Conservation (phyloP, 495 filamentous ascomycete genomes). For the Aspergillus panamensis region DNA sequence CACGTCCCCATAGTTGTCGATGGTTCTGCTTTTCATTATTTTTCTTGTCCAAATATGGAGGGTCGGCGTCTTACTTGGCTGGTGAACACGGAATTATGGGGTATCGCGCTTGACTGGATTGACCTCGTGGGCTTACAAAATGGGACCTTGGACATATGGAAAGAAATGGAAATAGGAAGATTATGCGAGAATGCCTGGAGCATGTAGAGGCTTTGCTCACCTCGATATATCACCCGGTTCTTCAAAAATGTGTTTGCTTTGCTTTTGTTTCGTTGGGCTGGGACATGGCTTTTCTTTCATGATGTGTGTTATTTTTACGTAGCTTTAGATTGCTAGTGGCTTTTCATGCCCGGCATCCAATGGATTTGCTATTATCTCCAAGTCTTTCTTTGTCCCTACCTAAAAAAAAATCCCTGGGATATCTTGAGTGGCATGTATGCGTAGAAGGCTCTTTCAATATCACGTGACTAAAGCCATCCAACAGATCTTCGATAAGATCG, state of each 20-base stretch:
- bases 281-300: not conserved
- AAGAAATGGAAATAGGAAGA: slow-evolving; percentile 21
- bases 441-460: no score
- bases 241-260: slow-evolving; percentile 29
- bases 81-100: slow-evolving; percentile 18
- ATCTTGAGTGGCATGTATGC: no score
- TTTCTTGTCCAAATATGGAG: slow-evolving; percentile 22
- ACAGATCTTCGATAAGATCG: no score
- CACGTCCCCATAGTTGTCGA: slow-evolving; percentile 23
- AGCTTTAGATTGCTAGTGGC: slow-evolving; percentile 8
- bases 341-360: not conserved
- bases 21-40: slow-evolving; percentile 27
- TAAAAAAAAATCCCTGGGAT: no score
- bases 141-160: slow-evolving; percentile 29
- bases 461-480: no score
- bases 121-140: slow-evolving; percentile 22
- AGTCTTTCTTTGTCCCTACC: no score
- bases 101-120: slow-evolving; percentile 19
- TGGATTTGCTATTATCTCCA: not conserved
- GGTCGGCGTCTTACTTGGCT: slow-evolving; percentile 34
- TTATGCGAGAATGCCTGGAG: slow-evolving; percentile 18
- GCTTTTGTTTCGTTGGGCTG: not conserved
- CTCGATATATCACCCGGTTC: slow-evolving; percentile 30
- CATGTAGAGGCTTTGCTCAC: slow-evolving; percentile 20
- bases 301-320: slow-evolving; percentile 9